phyloP scores from a whole-genome alignment of 2,329 filamentous ascomycete species.

The Beauveria pseudobassiana region DNA sequence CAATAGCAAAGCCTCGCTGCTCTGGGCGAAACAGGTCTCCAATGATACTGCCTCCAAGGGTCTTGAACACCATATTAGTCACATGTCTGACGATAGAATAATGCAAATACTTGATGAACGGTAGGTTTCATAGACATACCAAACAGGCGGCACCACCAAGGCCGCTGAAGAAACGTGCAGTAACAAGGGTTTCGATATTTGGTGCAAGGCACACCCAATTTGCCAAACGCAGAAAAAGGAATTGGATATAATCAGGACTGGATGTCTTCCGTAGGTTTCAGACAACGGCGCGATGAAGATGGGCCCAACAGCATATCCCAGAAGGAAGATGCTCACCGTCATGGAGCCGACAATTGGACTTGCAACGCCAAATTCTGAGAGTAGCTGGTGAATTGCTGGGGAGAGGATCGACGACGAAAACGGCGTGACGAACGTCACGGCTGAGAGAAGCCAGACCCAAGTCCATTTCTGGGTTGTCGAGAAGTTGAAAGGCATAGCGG shows the following conservation, averaged over 20 bases:
- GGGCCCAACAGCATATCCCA: conserved; percentile 4
- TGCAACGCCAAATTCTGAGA: conserved; percentile 14
- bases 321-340: neutral
- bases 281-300: neutral
- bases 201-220: conserved; percentile 39
- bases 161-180: conserved; percentile 55
- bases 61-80: conserved; percentile 20
- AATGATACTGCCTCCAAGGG: conserved; percentile 59
- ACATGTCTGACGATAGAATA: too few relatives aligned
- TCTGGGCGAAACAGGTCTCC: conserved; percentile 55
- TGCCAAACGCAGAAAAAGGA: conserved; percentile 50
- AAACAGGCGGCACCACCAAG: conserved; percentile 55
- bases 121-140: too few relatives aligned
- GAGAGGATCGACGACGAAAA: conserved; percentile 14
- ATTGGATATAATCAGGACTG: conserved; percentile 28
- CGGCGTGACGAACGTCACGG: conserved; percentile 21
- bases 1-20: conserved; percentile 55
- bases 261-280: conserved; percentile 1
- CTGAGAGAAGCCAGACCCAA: conserved; percentile 24
- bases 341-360: neutral
- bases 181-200: conserved; percentile 54
- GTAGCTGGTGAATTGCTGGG: conserved; percentile 10
- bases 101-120: too few relatives aligned
- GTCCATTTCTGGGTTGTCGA: conserved; percentile 31
- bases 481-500: conserved; percentile 59